phyloP scores from a whole-genome alignment of 73 alveolate genomes.

The Symbiodinium pilosum region DNA sequence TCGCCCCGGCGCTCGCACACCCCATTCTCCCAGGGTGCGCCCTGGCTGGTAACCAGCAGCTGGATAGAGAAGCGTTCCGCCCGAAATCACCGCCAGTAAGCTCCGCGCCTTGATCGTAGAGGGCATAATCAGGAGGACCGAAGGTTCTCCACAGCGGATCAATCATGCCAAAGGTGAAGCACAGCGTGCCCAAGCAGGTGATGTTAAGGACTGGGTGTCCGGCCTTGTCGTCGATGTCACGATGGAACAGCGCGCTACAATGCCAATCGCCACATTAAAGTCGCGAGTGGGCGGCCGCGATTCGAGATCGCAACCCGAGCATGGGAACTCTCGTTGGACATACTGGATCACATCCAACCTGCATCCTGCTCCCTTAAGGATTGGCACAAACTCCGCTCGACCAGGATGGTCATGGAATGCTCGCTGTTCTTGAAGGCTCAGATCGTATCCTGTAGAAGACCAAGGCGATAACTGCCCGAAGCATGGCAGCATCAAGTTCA shows the following conservation, averaged over 20 bases:
- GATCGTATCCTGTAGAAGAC: no score
- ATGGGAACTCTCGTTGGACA: background rate
- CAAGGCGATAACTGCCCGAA: no score
- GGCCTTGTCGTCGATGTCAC: no score
- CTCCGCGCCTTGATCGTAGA: background rate
- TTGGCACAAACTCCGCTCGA: background rate
- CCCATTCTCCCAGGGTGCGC: constrained; percentile 12
- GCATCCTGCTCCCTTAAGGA: background rate
- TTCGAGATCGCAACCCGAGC: background rate
- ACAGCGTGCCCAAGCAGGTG: background rate
- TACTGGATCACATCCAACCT: background rate
- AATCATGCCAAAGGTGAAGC: background rate
- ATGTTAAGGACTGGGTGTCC: background rate
- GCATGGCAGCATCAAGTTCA: no score
- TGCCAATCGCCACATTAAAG: background rate
- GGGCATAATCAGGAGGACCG: background rate
- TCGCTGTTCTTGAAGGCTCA: no score
- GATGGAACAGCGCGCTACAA: background rate
- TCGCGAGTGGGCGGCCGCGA: background rate
- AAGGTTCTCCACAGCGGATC: background rate
- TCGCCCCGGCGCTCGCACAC: background rate
- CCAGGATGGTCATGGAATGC: background rate
- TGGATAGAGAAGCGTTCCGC: background rate
- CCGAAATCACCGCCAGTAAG: background rate
- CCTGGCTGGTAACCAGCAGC: constrained; percentile 22